Evolutionary conservation across 305 asterid genomes (phyloP), one percentile per base, ranked within the genome.

Genomic region (Rubia peregrina): DNA sequence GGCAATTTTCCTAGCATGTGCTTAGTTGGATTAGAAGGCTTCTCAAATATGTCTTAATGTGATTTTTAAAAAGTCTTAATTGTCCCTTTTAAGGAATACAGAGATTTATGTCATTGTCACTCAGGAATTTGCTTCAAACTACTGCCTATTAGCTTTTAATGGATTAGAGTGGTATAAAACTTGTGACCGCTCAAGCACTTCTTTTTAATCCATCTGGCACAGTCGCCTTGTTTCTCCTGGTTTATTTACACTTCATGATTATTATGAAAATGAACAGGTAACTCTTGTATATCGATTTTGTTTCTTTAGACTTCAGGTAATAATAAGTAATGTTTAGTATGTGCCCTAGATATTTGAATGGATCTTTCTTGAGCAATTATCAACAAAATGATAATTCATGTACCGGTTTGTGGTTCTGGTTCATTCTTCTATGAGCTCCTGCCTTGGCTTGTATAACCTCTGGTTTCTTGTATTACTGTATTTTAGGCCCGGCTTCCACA

Each of bases 401-500:
- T 42, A 44, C 74, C 44, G 67, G 68, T 1, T 41, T 33, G 40
- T 61, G 67, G 13, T n/a, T 55, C 5, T 48, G 56, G 30, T 38
- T 69, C 75, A 56, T 76, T 59, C 43, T 59, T 69, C 71, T 73
- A 77, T 69, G 68, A 69, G 65, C 65, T 61, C 64, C 71, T 51
- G 1, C n/a, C 14, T 40, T 66, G 56, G 64, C 57, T 73, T 70
- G 33, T 68, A 61, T 67, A 55, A 79, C 74, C 70, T 56, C 65
- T 72, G 49, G 71, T 64, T 14, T 75, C 77, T 55, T 75, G 74
- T 80, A 72, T 77, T 76, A 71, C 57, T 85, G 64, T 64, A 72
- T 74, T 83, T 80, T 86, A 95, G 99, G 99, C 88, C 77, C 89
- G 79, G 68, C 99, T 95, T 84, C 99, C 97, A 79, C 89, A 90